Base-by-base conservation (phyloP, 1,284 basidiomycete genomes). In the Cutaneotrichosporon mucoides region DNA sequence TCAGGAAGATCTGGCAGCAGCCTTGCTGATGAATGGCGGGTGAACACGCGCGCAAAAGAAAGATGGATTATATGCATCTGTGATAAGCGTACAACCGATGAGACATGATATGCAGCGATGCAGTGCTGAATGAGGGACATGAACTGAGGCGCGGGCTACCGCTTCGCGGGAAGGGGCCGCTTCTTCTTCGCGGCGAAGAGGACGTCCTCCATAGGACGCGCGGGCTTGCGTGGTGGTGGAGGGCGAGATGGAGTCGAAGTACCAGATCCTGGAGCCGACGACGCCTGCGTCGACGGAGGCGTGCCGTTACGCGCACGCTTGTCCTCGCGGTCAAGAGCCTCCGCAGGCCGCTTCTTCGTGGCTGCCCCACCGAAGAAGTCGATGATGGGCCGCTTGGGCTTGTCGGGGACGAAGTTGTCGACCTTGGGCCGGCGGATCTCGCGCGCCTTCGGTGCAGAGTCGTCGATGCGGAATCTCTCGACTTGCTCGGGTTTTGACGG, bases 391-490 rank as follows among this genome's bases (percentile, higher is more conserved):
- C 41, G 51, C 11, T 45, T 43, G 11, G 44, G 34, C 36, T 51
- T 60, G 16, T 54, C 60, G 1, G 62, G 55, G 6, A 53, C 55
- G 42, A 66, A 66, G 52, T 64, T 66, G 6, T 54, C 45, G 5
- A 64, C 53, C n/a, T 51, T 34, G 6, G 65, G 60, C 40, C 41
- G 52, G 40, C 55, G 53, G 37, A 66, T 59, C 3, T 54, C 24
- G 12, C 37, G 52, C 33, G 41, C 40, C 12, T 11, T 47, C 33
- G 34, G 13, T 35, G 6, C 10, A 24, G 11, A 5, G 35, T 34
- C 7, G 38, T 54, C 56, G 24, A 61, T 61, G 6, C 55, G 40
- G 56, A 61, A 61, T 3, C 60, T 52, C 42, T 61, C 60, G 4
- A 10, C 36, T 36, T 37, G n/a, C 5, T 34, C 36, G 2, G 46